Conservation (phyloP, 345 rosid species). For the Clarkia xantiana region DNA sequence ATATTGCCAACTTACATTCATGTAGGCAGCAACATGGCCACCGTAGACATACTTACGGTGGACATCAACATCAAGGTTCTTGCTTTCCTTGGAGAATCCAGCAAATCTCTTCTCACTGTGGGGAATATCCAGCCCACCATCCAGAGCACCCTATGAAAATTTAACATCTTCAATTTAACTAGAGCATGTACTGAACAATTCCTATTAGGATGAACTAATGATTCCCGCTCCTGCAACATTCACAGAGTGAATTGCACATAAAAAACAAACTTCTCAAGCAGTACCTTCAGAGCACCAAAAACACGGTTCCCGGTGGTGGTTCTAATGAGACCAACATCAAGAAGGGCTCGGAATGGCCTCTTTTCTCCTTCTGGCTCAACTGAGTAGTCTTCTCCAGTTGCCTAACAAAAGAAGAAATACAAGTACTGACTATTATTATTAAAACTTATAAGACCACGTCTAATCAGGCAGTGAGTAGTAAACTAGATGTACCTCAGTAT, state of each 20-base stretch:
- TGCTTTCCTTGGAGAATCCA: conserved; percentile 49
- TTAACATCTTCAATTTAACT: too few relatives aligned
- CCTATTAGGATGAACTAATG: too few relatives aligned
- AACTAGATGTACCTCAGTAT: conserved; percentile 33
- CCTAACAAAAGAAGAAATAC: conserved; percentile 19
- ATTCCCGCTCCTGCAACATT: too few relatives aligned
- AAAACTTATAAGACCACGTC: not conserved
- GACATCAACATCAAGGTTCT: conserved; percentile 65
- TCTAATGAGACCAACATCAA: conserved; percentile 57
- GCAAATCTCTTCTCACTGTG: conserved; percentile 82
- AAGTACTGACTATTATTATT: not conserved
- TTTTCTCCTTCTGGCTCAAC: conserved; percentile 58
- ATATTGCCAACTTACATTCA: conserved; percentile 29
- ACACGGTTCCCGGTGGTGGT: conserved; percentile 72
- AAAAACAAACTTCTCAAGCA: not conserved
- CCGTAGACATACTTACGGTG: conserved; percentile 68
- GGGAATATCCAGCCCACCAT: conserved; percentile 80
- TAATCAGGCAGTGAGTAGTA: not conserved
- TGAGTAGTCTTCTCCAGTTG: conserved; percentile 69
- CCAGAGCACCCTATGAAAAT: conserved; percentile 53
- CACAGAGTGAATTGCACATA: not conserved
- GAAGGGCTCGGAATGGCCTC: conserved; percentile 73
- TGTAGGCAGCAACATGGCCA: conserved; percentile 63
- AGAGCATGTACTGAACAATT: too few relatives aligned
- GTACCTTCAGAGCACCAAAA: conserved; percentile 62